Evolutionary conservation across 495 filamentous ascomycete genomes (phyloP), one percentile per base, ranked within the genome.

Genomic region (Xylaria venustula): DNA sequence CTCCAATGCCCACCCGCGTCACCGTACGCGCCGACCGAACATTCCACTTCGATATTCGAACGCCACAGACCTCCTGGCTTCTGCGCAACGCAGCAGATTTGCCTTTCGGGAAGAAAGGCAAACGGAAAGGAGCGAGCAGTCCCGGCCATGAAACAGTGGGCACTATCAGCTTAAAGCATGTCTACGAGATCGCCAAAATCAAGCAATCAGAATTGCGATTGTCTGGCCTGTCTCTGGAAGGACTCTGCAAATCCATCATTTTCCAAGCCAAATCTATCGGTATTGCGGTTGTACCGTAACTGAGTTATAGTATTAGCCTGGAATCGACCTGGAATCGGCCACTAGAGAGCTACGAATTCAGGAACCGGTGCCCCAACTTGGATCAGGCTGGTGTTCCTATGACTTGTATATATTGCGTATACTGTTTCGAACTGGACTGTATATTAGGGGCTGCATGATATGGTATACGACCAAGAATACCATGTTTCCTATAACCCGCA

Each of bases 121-220:
- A 89, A 62, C 74, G 90, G 55, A 89, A 87, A 65, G 94, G 92
- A 9, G 88, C 91, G 2, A 87, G 84, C 76, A 85, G 85, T 28
- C 88, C 90, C 12, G 90, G 89, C n/a, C 85, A 88, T 59, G 91
- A 94, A 67, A 84, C 75, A 36, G 85, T 92, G 41, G 94, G 95
- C 56, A 84, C 83, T 14, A 82, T 98, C 41, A 92, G 89, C 60
- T 79, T 99, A 68, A 99, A 99, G 81, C 94, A 99, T 77, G 77
- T 99, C 48, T 97, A 93, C 71, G 93, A 98, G 81, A 99, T 99
- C 74, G 94, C 94, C 68, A 89, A 90, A 80, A 96, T 98, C 75
- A 99, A 99, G 82, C 85, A 91, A 61, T 77, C 82, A 55, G 94
- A 98, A 78, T 78, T 87, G 54, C 80, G 94, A 56, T 78, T 98